Evolutionary conservation across 1,284 basidiomycete genomes (phyloP).

Genomic region (Sanghuangporus weigelae): DNA sequence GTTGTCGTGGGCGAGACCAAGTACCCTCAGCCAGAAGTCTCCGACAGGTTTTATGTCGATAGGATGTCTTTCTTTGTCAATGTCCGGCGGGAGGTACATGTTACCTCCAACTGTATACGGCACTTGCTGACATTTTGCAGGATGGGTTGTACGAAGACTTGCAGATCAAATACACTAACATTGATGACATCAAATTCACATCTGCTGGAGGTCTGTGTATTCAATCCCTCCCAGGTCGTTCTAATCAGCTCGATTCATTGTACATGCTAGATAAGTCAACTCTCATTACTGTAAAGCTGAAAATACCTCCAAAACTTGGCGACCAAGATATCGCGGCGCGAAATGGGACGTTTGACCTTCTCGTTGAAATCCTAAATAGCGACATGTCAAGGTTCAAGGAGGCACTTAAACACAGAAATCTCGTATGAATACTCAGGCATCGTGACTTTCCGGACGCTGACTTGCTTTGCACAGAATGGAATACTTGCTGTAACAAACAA

Average conservation of each 20-base stretch:
- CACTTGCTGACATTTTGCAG: conserved; percentile 23
- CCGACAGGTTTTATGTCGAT: conserved; percentile 48
- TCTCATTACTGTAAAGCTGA: conserved; percentile 31
- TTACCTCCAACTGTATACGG: background rate
- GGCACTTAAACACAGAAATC: conserved; percentile 34
- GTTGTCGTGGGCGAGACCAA: conserved; percentile 35
- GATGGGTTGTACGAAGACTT: conserved; percentile 38
- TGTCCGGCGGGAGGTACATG: conserved; percentile 37
- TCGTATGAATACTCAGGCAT: conserved; percentile 30
- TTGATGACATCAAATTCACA: conserved; percentile 32
- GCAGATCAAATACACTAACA: conserved; percentile 37
- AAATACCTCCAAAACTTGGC: conserved; percentile 36
- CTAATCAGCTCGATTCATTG: background rate
- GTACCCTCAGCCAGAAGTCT: conserved; percentile 30
- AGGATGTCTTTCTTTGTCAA: conserved; percentile 45
- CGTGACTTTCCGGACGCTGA: background rate
- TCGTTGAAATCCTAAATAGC: conserved; percentile 32
- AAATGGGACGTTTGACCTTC: conserved; percentile 27
- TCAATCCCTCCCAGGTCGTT: background rate
- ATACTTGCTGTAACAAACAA: conserved; percentile 1
- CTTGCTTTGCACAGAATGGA: background rate
- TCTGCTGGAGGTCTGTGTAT: background rate
- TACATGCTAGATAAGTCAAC: background rate
- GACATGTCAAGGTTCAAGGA: conserved; percentile 35
- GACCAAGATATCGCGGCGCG: conserved; percentile 21